A percentile compares a stretch with the other conserved stretches of the same genome.
phyloP scores from a whole-genome alignment of 305 asterid species.

The Andrographis paniculata region DNA sequence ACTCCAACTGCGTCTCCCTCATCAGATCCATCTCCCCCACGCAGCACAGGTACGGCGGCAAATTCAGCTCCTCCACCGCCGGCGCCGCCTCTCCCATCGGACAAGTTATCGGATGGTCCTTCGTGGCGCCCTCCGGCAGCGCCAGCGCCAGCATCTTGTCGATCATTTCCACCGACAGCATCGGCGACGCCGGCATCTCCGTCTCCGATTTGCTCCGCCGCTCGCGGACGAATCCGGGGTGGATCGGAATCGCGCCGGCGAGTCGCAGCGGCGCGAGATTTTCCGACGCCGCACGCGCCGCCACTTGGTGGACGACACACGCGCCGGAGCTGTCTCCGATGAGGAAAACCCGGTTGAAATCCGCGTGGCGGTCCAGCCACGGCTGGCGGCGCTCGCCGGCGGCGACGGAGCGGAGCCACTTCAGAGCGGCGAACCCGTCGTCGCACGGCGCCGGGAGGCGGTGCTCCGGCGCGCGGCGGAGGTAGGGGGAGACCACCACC shows the following conservation, averaged over 20 bases:
- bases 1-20: conserved; percentile 52
- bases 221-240: conserved; percentile 50
- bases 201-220: conserved; percentile 53
- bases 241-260: conserved; percentile 57
- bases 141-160: conserved; percentile 50
- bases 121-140: conserved; percentile 50
- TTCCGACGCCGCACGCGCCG: background rate
- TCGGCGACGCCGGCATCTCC: conserved; percentile 52
- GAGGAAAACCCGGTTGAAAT: conserved; percentile 17
- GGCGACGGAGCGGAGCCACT: conserved; percentile 36
- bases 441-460: conserved; percentile 49
- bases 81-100: conserved; percentile 48
- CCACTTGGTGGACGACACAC: background rate
- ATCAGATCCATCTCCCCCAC: conserved; percentile 50
- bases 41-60: conserved; percentile 53
- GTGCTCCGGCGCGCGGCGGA: conserved; percentile 57
- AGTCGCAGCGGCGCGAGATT: conserved; percentile 23
- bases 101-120: conserved; percentile 59
- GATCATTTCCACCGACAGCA: conserved; percentile 45
- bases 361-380: conserved; percentile 23
- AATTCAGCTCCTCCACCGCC: conserved; percentile 22
- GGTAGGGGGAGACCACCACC: conserved; percentile 38
- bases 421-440: conserved; percentile 29
- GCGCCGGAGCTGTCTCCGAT: background rate
- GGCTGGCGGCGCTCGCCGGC: background rate